Evolutionary conservation across 2,329 filamentous ascomycete genomes (phyloP).

Genomic region (Ophiocordyceps camponoti-leonardi): DNA sequence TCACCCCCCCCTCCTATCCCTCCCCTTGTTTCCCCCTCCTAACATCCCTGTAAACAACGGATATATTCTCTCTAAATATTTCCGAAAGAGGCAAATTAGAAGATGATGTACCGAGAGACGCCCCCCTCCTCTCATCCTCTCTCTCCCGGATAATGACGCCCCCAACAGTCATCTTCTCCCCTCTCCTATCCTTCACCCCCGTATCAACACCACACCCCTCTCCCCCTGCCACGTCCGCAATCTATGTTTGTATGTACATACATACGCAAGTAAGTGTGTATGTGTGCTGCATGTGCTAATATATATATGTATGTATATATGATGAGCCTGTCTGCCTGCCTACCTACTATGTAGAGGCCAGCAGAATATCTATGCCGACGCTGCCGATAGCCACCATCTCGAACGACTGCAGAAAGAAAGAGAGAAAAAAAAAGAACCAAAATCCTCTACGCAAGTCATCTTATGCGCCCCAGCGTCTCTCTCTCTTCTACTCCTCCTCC

Average conservation of each 20-base stretch:
- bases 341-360: too few relatives aligned
- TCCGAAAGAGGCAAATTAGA: too few relatives aligned
- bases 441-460: constrained; percentile 4
- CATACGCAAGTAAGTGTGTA: neutral
- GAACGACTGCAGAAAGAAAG: neutral
- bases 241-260: neutral
- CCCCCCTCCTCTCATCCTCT: too few relatives aligned
- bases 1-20: neutral
- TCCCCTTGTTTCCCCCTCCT: too few relatives aligned
- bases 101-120: too few relatives aligned
- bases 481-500: too few relatives aligned
- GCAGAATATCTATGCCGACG: constrained; percentile 3
- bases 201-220: neutral
- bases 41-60: too few relatives aligned
- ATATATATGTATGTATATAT: neutral
- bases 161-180: too few relatives aligned
- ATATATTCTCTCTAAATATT: too few relatives aligned
- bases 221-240: neutral
- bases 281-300: neutral
- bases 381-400: constrained; percentile 7
- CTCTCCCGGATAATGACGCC: too few relatives aligned
- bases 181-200: too few relatives aligned
- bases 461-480: constrained; percentile 1
- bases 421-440: too few relatives aligned
- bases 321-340: neutral